Conservation (phyloP, 257 asterid species). For the Solanum habrochaites region DNA sequence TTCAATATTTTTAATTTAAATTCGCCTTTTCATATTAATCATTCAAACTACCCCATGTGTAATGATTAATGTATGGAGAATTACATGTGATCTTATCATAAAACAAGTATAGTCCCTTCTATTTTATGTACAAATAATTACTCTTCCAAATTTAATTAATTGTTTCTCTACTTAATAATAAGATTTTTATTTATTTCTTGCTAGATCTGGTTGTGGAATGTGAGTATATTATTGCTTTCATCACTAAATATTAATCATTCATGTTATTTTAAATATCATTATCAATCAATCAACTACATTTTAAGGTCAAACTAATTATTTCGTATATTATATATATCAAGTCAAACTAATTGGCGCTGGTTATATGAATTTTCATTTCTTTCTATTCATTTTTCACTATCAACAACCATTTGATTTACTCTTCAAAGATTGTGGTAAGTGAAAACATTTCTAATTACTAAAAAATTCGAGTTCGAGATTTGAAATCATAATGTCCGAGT, state of each 20-base stretch:
- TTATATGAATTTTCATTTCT: background rate
- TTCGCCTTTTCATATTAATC: background rate
- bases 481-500: background rate
- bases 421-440: background rate
- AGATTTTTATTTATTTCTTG: background rate
- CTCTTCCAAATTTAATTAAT: background rate
- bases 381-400: background rate
- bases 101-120: background rate
- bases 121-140: background rate
- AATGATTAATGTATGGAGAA: background rate
- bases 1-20: background rate
- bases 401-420: background rate
- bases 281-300: background rate
- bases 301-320: background rate
- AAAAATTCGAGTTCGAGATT: accelerated
- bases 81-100: background rate
- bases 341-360: background rate
- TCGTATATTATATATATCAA: background rate
- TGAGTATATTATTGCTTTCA: background rate
- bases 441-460: background rate
- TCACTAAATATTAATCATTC: background rate
- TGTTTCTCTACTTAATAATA: background rate
- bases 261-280: background rate
- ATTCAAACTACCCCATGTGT: background rate
- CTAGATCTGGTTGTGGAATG: background rate